Percentiles rank a stretch among this genome's conserved stretches.
These are phyloP conservation scores for Xylona heveae DNA, from an alignment of 495 filamentous ascomycete genomes.

Conservation along the genomic window DNA sequence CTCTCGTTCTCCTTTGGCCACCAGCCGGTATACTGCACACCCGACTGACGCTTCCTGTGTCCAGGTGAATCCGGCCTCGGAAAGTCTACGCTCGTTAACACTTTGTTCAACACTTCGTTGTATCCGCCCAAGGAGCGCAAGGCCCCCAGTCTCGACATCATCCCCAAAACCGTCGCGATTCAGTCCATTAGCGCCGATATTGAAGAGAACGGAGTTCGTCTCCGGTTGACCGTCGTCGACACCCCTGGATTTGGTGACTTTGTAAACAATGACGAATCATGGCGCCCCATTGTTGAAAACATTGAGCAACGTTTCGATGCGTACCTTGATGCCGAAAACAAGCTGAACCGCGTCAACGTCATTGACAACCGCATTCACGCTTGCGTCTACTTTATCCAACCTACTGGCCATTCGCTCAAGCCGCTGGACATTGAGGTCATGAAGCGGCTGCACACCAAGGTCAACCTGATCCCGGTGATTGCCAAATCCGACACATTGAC, in stretches of 20 bases:
- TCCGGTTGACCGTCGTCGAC: conserved; percentile 91
- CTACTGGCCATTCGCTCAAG: conserved; percentile 97
- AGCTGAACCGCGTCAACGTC: conserved; percentile 99
- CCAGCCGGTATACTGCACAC: too few relatives aligned
- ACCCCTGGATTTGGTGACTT: conserved; percentile 98
- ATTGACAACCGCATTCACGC: conserved; percentile 97
- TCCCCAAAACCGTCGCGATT: conserved; percentile 96
- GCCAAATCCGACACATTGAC: conserved; percentile 96
- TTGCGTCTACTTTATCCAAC: conserved; percentile 98
- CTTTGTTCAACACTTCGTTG: conserved; percentile 96
- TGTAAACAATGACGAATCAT: conserved; percentile 98
- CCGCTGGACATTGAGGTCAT: conserved; percentile 98
- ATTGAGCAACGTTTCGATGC: conserved; percentile 97
- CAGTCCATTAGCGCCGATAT: conserved; percentile 98
- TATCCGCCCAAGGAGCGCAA: conserved; percentile 98
- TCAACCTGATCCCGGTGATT: conserved; percentile 98
- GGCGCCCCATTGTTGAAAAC: conserved; percentile 96
- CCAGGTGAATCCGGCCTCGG: conserved; percentile 95
- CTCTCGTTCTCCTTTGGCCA: too few relatives aligned
- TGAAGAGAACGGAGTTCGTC: conserved; percentile 94
- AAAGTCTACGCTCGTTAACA: conserved; percentile 98
- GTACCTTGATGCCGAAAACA: conserved; percentile 97
- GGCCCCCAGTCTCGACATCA: conserved; percentile 87
- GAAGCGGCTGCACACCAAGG: conserved; percentile 97
- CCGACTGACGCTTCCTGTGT: conserved; percentile 1